Percentiles rank a stretch among this genome's conserved stretches.
Conservation (phyloP, 2,329 filamentous ascomycete genomes). For the Sporothrix phasma region DNA sequence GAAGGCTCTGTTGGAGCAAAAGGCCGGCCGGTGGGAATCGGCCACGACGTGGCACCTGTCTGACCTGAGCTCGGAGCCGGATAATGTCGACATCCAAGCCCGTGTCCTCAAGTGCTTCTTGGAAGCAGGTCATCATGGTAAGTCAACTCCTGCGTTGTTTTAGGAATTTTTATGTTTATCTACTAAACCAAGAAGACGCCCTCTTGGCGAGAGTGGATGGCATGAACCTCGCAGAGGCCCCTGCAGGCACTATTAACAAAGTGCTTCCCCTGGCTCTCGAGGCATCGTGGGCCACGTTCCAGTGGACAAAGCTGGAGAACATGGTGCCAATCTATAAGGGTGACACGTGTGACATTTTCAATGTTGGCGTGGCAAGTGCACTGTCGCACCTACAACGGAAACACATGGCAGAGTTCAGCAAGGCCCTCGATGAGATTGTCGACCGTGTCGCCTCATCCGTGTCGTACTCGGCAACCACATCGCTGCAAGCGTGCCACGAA, state of each 20-base stretch:
- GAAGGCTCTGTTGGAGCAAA: slow-evolving; percentile 84
- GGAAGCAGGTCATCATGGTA: slow-evolving; percentile 91
- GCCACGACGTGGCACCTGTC: slow-evolving; percentile 98
- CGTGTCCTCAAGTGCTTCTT: slow-evolving; percentile 81
- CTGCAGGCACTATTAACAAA: slow-evolving; percentile 43
- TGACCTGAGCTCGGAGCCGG: slow-evolving; percentile 67
- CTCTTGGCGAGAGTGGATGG: slow-evolving; percentile 79
- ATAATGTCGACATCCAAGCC: slow-evolving; percentile 66
- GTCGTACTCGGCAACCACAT: slow-evolving; percentile 66
- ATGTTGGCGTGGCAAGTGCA: slow-evolving; percentile 65
- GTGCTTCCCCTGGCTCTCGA: slow-evolving; percentile 80
- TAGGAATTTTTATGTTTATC: slow-evolving; percentile 19
- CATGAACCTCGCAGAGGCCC: slow-evolving; percentile 41
- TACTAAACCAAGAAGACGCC: slow-evolving; percentile 46
- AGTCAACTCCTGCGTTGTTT: slow-evolving; percentile 21
- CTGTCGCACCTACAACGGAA: slow-evolving; percentile 49
- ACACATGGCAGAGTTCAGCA: slow-evolving; percentile 41
- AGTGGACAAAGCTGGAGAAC: slow-evolving; percentile 65
- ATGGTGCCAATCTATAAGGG: slow-evolving; percentile 48
- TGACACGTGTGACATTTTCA: slow-evolving; percentile 57
- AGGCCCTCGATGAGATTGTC: slow-evolving; percentile 54
- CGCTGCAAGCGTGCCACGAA: slow-evolving; percentile 75
- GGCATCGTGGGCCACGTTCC: slow-evolving; percentile 80
- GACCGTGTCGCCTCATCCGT: slow-evolving; percentile 63
- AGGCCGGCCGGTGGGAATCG: slow-evolving; percentile 85